Base-by-base conservation (phyloP, 345 rosid genomes). In the Chamaenerion angustifolium region DNA sequence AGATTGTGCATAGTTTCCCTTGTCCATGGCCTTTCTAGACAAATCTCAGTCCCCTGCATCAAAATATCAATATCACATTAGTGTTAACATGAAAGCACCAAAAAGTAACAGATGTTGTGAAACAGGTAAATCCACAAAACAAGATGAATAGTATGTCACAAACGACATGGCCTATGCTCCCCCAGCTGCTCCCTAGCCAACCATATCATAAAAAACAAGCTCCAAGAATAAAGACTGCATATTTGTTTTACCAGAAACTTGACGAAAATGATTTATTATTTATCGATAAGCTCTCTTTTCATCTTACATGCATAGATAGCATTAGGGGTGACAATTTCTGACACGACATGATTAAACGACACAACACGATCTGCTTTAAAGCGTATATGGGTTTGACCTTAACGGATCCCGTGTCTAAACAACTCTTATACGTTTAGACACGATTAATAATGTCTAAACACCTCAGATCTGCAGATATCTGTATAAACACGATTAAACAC, bases 111-210 rank as follows among this genome's bases (percentile, higher is more conserved):
- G 51, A 25, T 27, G 27, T 25, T 12, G 16, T 17, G 27, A 40
- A 16, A 21, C 2, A 42, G 4, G 40, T 17, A 16, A 9, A 23
- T 2, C 27, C 5, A 23, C 27, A 23, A 23, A 5, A 2, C 27
- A 23, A 23, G 27, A 23, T 2, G 27, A 23, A 23, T 23, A 16
- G 13, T 69, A 71, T 19, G 98, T 86, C 37, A 92, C 76, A 67
- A 92, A 92, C 16, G 96, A 96, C 73, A 95, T 69, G 35, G 98
- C 96, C 64, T 92, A 96, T 14, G 96, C 98, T 74, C 98, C 93
- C 69, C 98, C 98, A 60, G 93, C 98, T 79, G 95, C 96, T 69
- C 95, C 98, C 96, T 86, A 71, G 74, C 64, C 49, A 46, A 61
- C 60, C 48, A 75, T 72, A 64, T 65, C 53, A 43, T 76, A n/a